A percentile compares a stretch with the other conserved stretches of the same genome.
phyloP scores from a whole-genome alignment of 768 basidiomycete species.

The Cyathus striatus region DNA sequence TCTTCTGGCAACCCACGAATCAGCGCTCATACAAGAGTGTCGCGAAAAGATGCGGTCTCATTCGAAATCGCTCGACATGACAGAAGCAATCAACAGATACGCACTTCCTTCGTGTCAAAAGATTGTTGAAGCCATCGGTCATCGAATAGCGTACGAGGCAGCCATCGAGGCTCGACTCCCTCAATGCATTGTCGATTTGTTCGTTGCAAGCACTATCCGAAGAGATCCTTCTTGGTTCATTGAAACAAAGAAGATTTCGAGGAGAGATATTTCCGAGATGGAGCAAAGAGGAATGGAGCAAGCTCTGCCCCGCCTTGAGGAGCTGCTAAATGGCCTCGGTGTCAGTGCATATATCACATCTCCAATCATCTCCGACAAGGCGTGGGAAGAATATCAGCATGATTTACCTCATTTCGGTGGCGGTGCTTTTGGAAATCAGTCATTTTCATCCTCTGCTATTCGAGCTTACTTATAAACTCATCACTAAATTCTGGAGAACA shows the following conservation, averaged over 20 bases:
- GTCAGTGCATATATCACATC: too few species aligned
- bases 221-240: conserved; percentile 36
- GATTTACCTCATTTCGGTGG: too few species aligned
- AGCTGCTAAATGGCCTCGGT: conserved; percentile 9
- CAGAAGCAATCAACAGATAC: conserved; percentile 20
- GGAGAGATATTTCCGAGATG: conserved; percentile 21
- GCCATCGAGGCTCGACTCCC: conserved; percentile 17
- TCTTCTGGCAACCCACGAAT: conserved; percentile 16
- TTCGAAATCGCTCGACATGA: conserved; percentile 12
- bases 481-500: too few species aligned
- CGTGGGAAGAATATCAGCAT: conserved; percentile 14
- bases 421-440: too few species aligned
- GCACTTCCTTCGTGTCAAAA: conserved; percentile 36
- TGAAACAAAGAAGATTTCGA: conserved; percentile 22
- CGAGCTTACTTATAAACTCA: too few species aligned
- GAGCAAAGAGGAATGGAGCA: conserved; percentile 25
- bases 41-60: conserved; percentile 11
- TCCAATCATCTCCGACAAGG: conserved; percentile 16
- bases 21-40: too few species aligned
- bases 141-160: conserved; percentile 40
- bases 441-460: too few species aligned
- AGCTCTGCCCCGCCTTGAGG: conserved; percentile 12
- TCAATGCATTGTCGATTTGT: conserved; percentile 29
- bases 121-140: conserved; percentile 37
- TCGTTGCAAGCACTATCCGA: conserved; percentile 25